These are phyloP conservation scores for Aspergillus ochraceus DNA, from an alignment of 2,329 filamentous ascomycete species.

Conservation along the genomic window DNA sequence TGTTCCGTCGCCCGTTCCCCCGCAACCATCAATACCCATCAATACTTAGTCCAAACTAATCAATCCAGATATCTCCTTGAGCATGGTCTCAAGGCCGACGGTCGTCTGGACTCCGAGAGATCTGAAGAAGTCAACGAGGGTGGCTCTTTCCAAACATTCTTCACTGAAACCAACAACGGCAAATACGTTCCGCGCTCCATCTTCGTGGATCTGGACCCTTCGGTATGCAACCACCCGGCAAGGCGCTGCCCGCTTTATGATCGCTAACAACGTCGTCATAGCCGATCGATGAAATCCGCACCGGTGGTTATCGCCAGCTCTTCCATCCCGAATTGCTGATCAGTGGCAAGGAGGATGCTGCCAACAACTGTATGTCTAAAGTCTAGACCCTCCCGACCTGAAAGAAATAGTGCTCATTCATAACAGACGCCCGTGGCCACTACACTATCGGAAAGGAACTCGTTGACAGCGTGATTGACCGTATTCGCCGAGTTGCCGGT, in stretches of 20 bases:
- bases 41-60: slow-evolving; percentile 5
- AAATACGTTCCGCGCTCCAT: slow-evolving; percentile 70
- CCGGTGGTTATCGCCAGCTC: slow-evolving; percentile 61
- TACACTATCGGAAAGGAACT: slow-evolving; percentile 70
- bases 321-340: slow-evolving; percentile 68
- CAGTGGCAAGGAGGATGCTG: slow-evolving; percentile 68
- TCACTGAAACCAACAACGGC: slow-evolving; percentile 62
- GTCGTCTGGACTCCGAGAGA: slow-evolving; percentile 57
- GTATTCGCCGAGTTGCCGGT: slow-evolving; percentile 65
- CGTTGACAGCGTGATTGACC: slow-evolving; percentile 63
- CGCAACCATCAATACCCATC: not conserved
- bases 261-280: slow-evolving; percentile 26
- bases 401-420: slow-evolving; percentile 14
- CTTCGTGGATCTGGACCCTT: slow-evolving; percentile 67
- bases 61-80: slow-evolving; percentile 61
- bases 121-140: slow-evolving; percentile 52
- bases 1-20: slow-evolving; percentile 17
- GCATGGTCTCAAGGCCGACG: slow-evolving; percentile 63
- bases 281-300: slow-evolving; percentile 68
- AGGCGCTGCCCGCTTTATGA: not conserved
- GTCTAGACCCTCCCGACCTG: slow-evolving; percentile 12
- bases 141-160: slow-evolving; percentile 66
- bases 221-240: slow-evolving; percentile 41
- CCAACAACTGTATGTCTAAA: slow-evolving; percentile 60
- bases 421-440: slow-evolving; percentile 64